A percentile compares a stretch with the other conserved stretches of the same genome.
These are phyloP conservation scores for Rasamsonia emersonii DNA, from an alignment of 2,329 filamentous ascomycete genomes.

Conservation along the genomic window DNA sequence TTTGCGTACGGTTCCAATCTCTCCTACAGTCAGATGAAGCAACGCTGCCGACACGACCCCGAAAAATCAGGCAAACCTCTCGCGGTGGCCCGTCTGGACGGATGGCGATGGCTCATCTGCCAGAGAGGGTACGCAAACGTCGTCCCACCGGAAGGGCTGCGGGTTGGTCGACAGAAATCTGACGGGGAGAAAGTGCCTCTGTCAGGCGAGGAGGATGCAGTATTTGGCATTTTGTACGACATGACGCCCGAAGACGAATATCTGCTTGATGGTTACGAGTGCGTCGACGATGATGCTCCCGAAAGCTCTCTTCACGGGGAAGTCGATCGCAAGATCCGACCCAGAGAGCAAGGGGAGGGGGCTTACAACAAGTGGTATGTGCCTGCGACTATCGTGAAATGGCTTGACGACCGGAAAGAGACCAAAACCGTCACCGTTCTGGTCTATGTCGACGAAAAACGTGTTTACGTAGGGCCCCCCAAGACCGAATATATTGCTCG, in stretches of 20 bases:
- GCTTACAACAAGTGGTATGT: constrained; percentile 33
- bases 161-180: constrained; percentile 14
- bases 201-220: constrained; percentile 18
- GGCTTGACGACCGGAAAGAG: constrained; percentile 18
- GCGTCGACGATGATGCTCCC: constrained; percentile 19
- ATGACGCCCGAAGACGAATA: constrained; percentile 24
- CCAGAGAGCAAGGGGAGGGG: constrained; percentile 24
- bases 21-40: constrained; percentile 32
- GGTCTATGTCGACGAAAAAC: constrained; percentile 36
- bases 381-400: constrained; percentile 19
- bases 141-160: constrained; percentile 18
- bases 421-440: constrained; percentile 18
- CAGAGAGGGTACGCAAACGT: constrained; percentile 35
- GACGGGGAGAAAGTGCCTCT: constrained; percentile 14
- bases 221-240: constrained; percentile 35
- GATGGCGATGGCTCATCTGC: constrained; percentile 35
- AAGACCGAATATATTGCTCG: constrained; percentile 32
- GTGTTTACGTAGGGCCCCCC: constrained; percentile 22
- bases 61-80: constrained; percentile 25
- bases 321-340: constrained; percentile 14
- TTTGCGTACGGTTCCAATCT: constrained; percentile 39
- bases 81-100: constrained; percentile 29
- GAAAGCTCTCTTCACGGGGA: constrained; percentile 2
- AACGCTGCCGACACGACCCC: constrained; percentile 26
- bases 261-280: constrained; percentile 32